Evolutionary conservation across 305 asterid species (phyloP), one percentile per base, ranked within the genome.

Genomic region (Caryopteris hybrid): DNA sequence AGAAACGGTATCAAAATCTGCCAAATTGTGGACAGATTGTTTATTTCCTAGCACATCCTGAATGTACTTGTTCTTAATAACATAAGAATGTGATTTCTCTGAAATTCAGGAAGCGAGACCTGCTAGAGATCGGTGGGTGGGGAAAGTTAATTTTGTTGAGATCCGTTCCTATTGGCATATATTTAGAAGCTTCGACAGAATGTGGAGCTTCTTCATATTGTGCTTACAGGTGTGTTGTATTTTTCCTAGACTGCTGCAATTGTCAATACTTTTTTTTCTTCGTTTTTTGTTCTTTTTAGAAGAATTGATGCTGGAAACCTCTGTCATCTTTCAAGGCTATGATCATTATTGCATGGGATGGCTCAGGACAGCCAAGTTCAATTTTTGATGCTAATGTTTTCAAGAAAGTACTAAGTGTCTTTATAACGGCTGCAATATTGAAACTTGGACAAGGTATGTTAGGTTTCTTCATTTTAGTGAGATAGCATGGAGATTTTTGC

Each of bases 171-270:
- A 74, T 80, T 94, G 92, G 97, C 99, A 94, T 75, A 79, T 89
- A 46, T 94, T 87, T 69, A 86, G 99, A 85, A 94, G 99, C 84
- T 91, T 91, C 60, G 90, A 91, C 84, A 85, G 97, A 80, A 89
- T 94, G 97, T 94, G 99, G 99, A 85, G 93, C 74, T 94, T 94
- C 89, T 91, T 89, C 83, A 94, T 94, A 74, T 80, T 94, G 88
- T 86, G 95, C 84, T 77, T 94, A 81, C 99, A 94, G 99, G 99
- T 94, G 45, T 65, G 62, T 64, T 71, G 51, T 21, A 38, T 43
- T 34, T 71, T 43, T 64, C 57, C 13, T 33, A n/a, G n/a, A n/a
- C n/a, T n/a, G n/a, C n/a, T n/a, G n/a, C n/a, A n/a, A n/a, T n/a
- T n/a, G n/a, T n/a, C n/a, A n/a, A n/a, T n/a, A n/a, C 51, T 58